These are phyloP conservation scores for Perkinsus marinus DNA, from an alignment of 169 alveolate species.

Conservation along the genomic window DNA sequence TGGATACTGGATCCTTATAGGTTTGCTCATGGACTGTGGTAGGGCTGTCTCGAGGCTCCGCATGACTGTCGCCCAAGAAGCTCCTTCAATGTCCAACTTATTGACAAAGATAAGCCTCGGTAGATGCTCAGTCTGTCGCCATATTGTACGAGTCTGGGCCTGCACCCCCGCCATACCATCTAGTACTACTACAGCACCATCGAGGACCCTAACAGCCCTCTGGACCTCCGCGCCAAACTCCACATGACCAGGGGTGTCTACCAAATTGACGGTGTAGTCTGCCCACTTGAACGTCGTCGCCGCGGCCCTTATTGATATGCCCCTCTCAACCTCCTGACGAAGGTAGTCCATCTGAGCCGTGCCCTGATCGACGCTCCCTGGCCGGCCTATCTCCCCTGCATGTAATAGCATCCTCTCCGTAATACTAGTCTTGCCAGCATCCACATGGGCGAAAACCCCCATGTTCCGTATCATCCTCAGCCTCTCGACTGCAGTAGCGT, in stretches of 20 bases:
- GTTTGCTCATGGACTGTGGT: slow-evolving; percentile 28
- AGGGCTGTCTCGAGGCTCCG: slow-evolving; percentile 33
- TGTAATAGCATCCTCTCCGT: slow-evolving; percentile 84
- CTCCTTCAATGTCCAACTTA: slow-evolving; percentile 61
- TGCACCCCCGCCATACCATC: slow-evolving; percentile 91
- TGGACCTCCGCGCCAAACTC: slow-evolving; percentile 81
- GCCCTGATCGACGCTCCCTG: background rate
- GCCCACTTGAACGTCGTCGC: slow-evolving; percentile 89
- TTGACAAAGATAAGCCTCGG: slow-evolving; percentile 54
- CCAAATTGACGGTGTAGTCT: slow-evolving; percentile 58
- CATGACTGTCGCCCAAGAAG: slow-evolving; percentile 40
- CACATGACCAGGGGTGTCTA: slow-evolving; percentile 95
- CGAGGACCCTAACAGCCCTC: slow-evolving; percentile 82
- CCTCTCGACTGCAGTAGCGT: background rate
- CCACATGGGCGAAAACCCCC: slow-evolving; percentile 92
- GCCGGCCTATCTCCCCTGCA: slow-evolving; percentile 58
- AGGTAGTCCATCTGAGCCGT: background rate
- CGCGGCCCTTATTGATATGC: slow-evolving; percentile 91
- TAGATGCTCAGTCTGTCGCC: slow-evolving; percentile 64
- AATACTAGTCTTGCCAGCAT: slow-evolving; percentile 92
- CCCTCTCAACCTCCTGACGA: slow-evolving; percentile 73
- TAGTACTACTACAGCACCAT: slow-evolving; percentile 88
- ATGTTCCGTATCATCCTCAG: slow-evolving; percentile 45
- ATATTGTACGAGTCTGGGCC: slow-evolving; percentile 85
- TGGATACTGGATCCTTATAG: slow-evolving; percentile 32